Percentiles rank a stretch among this genome's conserved stretches.
These are phyloP conservation scores for Lathyrus sativus DNA, from an alignment of 306 rosid species.

Conservation along the genomic window DNA sequence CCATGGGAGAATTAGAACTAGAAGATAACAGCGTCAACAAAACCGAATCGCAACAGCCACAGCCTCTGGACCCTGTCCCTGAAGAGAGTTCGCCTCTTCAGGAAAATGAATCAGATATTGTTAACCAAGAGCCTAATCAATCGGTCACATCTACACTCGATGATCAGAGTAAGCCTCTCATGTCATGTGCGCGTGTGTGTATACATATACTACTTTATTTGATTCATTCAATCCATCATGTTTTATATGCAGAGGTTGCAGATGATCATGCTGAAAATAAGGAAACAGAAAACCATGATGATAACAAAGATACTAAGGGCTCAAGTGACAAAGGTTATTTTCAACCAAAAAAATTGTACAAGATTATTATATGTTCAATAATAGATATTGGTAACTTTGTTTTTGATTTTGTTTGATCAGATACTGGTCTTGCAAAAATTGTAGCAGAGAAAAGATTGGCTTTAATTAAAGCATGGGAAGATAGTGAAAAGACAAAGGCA, in stretches of 20 bases:
- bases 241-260: conserved; percentile 45
- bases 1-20: conserved; percentile 50
- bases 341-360: neutral
- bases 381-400: neutral
- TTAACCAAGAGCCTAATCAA: conserved; percentile 36
- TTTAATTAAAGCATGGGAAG: conserved; percentile 91
- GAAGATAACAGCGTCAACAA: conserved; percentile 40
- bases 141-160: conserved; percentile 31
- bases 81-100: neutral
- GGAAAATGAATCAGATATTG: neutral
- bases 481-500: conserved; percentile 79
- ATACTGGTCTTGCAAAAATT: conserved; percentile 54
- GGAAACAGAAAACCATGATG: conserved; percentile 31
- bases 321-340: conserved; percentile 53
- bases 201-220: neutral
- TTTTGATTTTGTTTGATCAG: conserved; percentile 40
- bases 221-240: neutral
- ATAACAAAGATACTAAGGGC: conserved; percentile 40
- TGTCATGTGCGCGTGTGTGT: neutral
- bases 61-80: conserved; percentile 13
- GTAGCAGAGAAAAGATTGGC: conserved; percentile 76
- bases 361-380: neutral
- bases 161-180: conserved; percentile 44
- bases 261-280: conserved; percentile 45
- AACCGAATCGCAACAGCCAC: conserved; percentile 27